A percentile compares a stretch with the other conserved stretches of the same genome.
Evolutionary conservation across 345 rosid species (phyloP).

Genomic region (Psidium guajava): DNA sequence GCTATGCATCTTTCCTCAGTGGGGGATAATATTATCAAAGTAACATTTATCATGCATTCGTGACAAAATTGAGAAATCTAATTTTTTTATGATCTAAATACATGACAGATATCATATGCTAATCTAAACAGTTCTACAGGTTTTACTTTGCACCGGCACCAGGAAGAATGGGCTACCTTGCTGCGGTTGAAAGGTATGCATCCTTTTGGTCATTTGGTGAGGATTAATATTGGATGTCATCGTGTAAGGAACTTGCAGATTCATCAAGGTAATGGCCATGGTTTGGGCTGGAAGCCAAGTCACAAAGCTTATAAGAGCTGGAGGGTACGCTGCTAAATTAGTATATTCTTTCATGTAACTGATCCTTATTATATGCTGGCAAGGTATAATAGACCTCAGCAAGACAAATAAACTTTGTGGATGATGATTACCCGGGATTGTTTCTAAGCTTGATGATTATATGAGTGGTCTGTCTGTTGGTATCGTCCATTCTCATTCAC

Average conservation of each 20-base stretch:
- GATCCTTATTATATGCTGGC: background rate
- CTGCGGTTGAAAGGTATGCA: constrained; percentile 62
- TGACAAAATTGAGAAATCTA: background rate
- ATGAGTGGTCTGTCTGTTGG: background rate
- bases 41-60: background rate
- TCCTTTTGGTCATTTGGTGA: background rate
- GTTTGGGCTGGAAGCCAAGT: constrained; percentile 99
- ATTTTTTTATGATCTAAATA: background rate
- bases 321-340: constrained; percentile 53
- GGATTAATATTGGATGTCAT: background rate
- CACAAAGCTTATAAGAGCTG: constrained; percentile 74
- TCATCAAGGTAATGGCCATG: constrained; percentile 89
- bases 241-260: constrained; percentile 32
- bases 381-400: background rate
- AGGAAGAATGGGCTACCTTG: constrained; percentile 68
- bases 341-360: background rate
- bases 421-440: background rate
- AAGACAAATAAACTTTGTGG: background rate
- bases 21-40: background rate
- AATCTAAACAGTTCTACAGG: constrained; percentile 26
- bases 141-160: constrained; percentile 82
- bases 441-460: background rate
- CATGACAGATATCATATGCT: background rate
- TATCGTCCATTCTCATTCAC: background rate
- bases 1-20: background rate